A percentile compares a stretch with the other conserved stretches of the same genome.
These are phyloP conservation scores for Sporisorium graminicola DNA, from an alignment of 1,284 basidiomycete species.

Conservation along the genomic window DNA sequence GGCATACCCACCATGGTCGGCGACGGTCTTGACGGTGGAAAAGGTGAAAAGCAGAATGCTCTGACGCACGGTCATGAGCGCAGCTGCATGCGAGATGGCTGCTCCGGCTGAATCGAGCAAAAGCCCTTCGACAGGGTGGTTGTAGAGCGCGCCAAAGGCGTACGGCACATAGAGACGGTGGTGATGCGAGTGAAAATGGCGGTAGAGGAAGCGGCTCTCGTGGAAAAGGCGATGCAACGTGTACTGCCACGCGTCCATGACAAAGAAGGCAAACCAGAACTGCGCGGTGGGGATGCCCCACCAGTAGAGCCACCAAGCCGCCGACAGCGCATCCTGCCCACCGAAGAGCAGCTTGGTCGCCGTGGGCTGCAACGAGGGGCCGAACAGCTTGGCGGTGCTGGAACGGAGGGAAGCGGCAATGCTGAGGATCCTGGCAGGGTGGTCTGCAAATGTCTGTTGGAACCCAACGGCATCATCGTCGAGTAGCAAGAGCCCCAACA, in stretches of 20 bases:
- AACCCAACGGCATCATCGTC: slow-evolving; percentile 72
- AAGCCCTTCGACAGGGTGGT: slow-evolving; percentile 93
- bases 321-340: slow-evolving; percentile 41
- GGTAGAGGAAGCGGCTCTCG: slow-evolving; percentile 89
- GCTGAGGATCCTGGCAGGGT: slow-evolving; percentile 66
- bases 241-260: slow-evolving; percentile 99
- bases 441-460: slow-evolving; percentile 72
- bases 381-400: slow-evolving; percentile 18
- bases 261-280: slow-evolving; percentile 84
- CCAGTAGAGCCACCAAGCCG: slow-evolving; percentile 86
- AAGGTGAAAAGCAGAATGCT: slow-evolving; percentile 86
- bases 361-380: slow-evolving; percentile 13
- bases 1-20: slow-evolving; percentile 94
- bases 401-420: slow-evolving; percentile 30
- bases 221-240: slow-evolving; percentile 94
- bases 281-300: slow-evolving; percentile 87
- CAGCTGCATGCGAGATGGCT: slow-evolving; percentile 79
- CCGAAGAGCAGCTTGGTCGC: slow-evolving; percentile 36
- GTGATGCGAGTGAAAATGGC: slow-evolving; percentile 91
- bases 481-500: slow-evolving; percentile 80
- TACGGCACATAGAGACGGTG: slow-evolving; percentile 97
- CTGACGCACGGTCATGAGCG: slow-evolving; percentile 80
- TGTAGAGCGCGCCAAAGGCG: slow-evolving; percentile 96
- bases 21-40: slow-evolving; percentile 92
- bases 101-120: slow-evolving; percentile 88